Evolutionary conservation across 805 yeast species (phyloP).

Genomic region (Metschnikowia orientalis): DNA sequence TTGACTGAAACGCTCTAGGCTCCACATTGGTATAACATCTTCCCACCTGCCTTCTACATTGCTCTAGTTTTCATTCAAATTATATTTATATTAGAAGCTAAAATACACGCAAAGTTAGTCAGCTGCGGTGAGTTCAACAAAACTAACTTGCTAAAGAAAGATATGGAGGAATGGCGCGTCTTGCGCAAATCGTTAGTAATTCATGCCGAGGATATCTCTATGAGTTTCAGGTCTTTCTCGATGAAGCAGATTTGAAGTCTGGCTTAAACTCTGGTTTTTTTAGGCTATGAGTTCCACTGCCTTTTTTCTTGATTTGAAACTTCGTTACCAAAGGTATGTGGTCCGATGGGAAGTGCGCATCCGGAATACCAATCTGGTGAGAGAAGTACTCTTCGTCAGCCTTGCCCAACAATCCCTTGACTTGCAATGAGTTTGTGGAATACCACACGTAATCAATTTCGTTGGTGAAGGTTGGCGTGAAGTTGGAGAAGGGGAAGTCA

Average conservation of each 20-base stretch:
- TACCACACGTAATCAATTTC: constrained; percentile 96
- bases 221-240: constrained; percentile 41
- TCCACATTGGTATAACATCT: too few species aligned
- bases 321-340: constrained; percentile 84
- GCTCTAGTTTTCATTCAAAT: too few species aligned
- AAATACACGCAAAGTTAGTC: too few species aligned
- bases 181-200: too few species aligned
- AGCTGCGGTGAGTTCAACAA: too few species aligned
- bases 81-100: too few species aligned
- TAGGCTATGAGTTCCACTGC: constrained; percentile 17
- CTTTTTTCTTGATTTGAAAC: constrained; percentile 61
- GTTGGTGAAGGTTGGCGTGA: constrained; percentile 88
- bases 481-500: constrained; percentile 91
- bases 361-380: constrained; percentile 87
- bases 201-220: too few species aligned
- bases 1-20: too few species aligned
- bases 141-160: too few species aligned
- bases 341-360: constrained; percentile 89
- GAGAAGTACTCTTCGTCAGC: constrained; percentile 74
- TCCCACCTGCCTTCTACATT: too few species aligned
- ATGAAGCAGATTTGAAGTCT: constrained; percentile 38
- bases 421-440: constrained; percentile 73
- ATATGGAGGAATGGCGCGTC: too few species aligned
- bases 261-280: constrained; percentile 43
- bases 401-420: constrained; percentile 80